phyloP scores from a whole-genome alignment of 2,329 filamentous ascomycete species.

The Xylaria sp. region DNA sequence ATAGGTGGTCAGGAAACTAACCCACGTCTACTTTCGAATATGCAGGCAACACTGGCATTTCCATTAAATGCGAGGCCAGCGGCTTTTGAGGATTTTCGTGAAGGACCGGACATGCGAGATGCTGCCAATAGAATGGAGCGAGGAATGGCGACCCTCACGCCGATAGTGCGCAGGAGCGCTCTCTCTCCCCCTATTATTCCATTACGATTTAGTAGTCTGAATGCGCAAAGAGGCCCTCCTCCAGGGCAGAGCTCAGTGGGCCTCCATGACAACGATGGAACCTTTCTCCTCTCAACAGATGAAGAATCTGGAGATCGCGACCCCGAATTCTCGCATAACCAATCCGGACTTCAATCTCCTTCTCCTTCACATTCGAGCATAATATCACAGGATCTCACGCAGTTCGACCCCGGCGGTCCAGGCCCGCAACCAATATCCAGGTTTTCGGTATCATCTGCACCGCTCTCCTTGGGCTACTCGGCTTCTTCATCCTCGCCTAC shows the following conservation, averaged over 20 bases:
- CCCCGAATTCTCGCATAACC: not conserved
- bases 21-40: conserved; percentile 7
- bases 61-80: not conserved
- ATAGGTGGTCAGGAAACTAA: conserved; percentile 13
- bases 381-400: conserved; percentile 23
- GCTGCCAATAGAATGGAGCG: not conserved
- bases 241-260: not conserved
- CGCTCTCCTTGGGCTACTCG: conserved; percentile 23
- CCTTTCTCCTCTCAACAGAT: conserved; percentile 24
- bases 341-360: conserved; percentile 10
- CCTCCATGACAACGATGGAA: conserved; percentile 3
- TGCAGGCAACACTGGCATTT: conserved; percentile 1
- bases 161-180: not conserved
- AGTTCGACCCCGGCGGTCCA: conserved; percentile 15
- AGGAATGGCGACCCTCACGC: not conserved
- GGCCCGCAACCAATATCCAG: conserved; percentile 22
- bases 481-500: conserved; percentile 11
- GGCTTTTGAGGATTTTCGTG: not conserved
- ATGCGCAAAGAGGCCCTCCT: conserved; percentile 6
- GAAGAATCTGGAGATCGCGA: conserved; percentile 14
- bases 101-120: not conserved
- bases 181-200: conserved; percentile 22
- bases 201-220: conserved; percentile 33
- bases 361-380: conserved; percentile 16
- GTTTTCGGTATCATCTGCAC: conserved; percentile 30